Evolutionary conservation across 225 moss, liverwort and hornwort genomes (phyloP).

Genomic region (Pseudisothecium myosuroides): DNA sequence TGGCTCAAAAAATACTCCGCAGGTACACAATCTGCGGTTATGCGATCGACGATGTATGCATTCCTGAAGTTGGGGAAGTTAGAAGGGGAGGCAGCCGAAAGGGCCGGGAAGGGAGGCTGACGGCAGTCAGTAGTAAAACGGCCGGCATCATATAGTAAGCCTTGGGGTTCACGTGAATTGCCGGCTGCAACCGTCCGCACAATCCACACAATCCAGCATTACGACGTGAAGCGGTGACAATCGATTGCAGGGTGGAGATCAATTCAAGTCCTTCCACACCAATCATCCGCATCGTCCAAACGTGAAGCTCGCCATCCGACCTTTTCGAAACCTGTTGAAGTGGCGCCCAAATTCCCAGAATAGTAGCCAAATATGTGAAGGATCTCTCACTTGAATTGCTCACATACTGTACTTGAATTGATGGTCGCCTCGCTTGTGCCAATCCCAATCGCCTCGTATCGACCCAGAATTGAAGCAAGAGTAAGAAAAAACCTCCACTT

Average conservation of each 20-base stretch:
- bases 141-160: neutral
- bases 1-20: neutral
- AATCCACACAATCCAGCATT: neutral
- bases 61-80: neutral
- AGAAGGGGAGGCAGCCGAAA: neutral
- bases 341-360: neutral
- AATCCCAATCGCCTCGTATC: neutral
- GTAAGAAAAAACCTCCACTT: neutral
- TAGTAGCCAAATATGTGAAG: no score
- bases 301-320: neutral
- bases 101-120: neutral
- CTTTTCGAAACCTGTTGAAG: neutral
- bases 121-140: conserved; percentile 10
- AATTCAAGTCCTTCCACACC: neutral
- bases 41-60: neutral
- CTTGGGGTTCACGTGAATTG: conserved; percentile 6
- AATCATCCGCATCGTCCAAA: neutral
- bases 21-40: neutral
- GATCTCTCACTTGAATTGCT: neutral
- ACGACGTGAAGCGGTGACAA: neutral
- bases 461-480: neutral
- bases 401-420: neutral
- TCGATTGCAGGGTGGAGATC: neutral
- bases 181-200: conserved; percentile 3
- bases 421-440: neutral